Conservation (phyloP, 345 rosid genomes). For the Eucalyptus curtisii region DNA sequence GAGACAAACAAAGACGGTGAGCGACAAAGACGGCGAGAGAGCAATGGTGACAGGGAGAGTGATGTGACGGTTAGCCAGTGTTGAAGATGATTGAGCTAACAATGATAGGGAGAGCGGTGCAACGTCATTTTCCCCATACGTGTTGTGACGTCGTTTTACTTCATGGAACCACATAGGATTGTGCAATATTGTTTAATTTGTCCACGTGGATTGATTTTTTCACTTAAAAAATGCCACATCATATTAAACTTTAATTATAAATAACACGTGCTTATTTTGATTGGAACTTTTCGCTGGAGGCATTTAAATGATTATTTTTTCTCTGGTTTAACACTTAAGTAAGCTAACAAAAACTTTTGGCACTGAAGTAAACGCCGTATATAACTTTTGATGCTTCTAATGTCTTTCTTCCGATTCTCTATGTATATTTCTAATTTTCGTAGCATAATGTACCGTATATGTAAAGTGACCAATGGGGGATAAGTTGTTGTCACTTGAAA, state of each 20-base stretch:
- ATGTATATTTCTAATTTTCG: neutral
- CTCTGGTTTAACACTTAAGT: neutral
- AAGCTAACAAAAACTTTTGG: neutral
- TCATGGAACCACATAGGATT: neutral
- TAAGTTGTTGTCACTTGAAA: neutral
- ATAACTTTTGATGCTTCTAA: neutral
- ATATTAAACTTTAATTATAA: neutral
- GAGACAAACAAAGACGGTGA: neutral
- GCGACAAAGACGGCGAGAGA: neutral
- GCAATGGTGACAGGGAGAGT: neutral
- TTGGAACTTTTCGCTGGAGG: rapidly evolving
- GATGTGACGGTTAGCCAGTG: neutral
- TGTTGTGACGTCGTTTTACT: neutral
- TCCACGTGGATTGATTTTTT: neutral
- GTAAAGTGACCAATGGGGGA: neutral
- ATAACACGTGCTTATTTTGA: neutral
- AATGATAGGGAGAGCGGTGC: neutral
- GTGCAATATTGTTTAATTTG: neutral
- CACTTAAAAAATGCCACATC: neutral
- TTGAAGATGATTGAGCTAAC: neutral
- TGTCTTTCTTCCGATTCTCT: neutral
- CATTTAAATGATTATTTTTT: neutral
- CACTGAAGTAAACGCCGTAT: rapidly evolving
- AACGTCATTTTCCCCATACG: neutral
- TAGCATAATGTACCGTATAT: neutral